Evolutionary conservation across 192 early-diverging fungal genomes (phyloP).

Genomic region (Rhizoclosmatium globosum): DNA sequence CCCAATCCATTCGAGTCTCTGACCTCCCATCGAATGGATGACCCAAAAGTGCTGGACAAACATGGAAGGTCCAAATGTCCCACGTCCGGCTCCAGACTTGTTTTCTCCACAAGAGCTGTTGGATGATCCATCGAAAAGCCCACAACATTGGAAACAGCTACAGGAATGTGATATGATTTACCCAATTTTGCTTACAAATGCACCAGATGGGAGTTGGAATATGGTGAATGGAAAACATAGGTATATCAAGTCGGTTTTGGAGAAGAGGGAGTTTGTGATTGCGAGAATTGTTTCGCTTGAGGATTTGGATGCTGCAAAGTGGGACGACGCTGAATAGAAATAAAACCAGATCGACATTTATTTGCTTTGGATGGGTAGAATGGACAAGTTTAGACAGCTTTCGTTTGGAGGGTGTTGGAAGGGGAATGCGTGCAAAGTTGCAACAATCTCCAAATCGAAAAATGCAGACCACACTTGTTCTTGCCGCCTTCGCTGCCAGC

Average conservation of each 20-base stretch:
- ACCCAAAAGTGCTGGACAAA: conserved; percentile 3
- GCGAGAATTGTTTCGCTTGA: neutral
- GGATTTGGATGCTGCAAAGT: neutral
- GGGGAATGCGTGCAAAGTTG: too few relatives aligned
- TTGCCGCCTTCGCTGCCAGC: too few relatives aligned
- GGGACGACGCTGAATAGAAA: too few relatives aligned
- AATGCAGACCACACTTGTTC: too few relatives aligned
- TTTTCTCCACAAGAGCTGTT: conserved; percentile 3
- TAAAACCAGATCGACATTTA: too few relatives aligned
- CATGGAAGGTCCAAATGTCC: neutral
- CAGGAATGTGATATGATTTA: neutral
- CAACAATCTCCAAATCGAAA: too few relatives aligned
- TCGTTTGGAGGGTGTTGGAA: too few relatives aligned
- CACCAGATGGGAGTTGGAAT: conserved; percentile 3
- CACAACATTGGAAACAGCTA: neutral
- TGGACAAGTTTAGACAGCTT: too few relatives aligned
- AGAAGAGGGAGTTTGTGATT: neutral
- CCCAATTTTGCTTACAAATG: neutral
- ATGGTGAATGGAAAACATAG: conserved; percentile 10
- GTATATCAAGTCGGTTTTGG: neutral
- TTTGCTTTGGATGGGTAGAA: too few relatives aligned
- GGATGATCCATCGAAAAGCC: conserved; percentile 9
- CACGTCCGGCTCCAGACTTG: conserved; percentile 8
- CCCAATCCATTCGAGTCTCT: neutral
- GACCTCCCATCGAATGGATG: neutral